Evolutionary conservation across 345 rosid species (phyloP), one percentile per base, ranked within the genome.

Genomic region (Ceriops zippeliana): DNA sequence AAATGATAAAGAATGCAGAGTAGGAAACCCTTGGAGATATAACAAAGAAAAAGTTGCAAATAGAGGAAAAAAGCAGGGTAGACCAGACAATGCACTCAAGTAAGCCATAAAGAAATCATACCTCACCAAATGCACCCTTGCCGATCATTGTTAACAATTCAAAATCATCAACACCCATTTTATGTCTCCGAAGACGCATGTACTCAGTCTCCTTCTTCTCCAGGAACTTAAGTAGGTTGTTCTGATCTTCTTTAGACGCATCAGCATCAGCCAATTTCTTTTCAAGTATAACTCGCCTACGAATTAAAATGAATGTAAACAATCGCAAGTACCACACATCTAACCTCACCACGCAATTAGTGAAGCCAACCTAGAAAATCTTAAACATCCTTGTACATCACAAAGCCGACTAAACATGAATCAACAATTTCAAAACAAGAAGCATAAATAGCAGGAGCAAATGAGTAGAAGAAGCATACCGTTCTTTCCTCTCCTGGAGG

Each of bases 121-220:
- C 96, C 93, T 90, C 96, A 6, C 96, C 96, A 76, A 90, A 90
- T 8, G 93, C 96, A 59, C 93, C 96, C 80, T 86, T 88, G 28
- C 96, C 96, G 17, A 88, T 90, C 87, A 90, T 88, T 15, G 93
- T 90, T 53, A 90, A 73, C 66, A 90, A 79, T 67, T 90, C 97
- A 60, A 95, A 95, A 80, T 95, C 99, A 80, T 89, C 96, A 65
- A 76, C 96, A 24, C 96, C 96, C 89, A 95, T 81, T 83, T 91
- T 95, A 84, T 90, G 98, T 63, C 98, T 83, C 70, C 90, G 96
- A 76, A 90, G 91, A 57, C 99, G 92, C 98, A 95, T 95, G 66
- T 90, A 95, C 80, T 92, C 98, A 35, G 97, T 95, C 77, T 95
- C 99, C 68, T 92, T 95, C 81, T 86, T 81, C 90, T 95, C 99